A percentile compares a stretch with the other conserved stretches of the same genome.
These are phyloP conservation scores for Hypoxylon cercidicola DNA, from an alignment of 495 filamentous ascomycete genomes.

Conservation along the genomic window DNA sequence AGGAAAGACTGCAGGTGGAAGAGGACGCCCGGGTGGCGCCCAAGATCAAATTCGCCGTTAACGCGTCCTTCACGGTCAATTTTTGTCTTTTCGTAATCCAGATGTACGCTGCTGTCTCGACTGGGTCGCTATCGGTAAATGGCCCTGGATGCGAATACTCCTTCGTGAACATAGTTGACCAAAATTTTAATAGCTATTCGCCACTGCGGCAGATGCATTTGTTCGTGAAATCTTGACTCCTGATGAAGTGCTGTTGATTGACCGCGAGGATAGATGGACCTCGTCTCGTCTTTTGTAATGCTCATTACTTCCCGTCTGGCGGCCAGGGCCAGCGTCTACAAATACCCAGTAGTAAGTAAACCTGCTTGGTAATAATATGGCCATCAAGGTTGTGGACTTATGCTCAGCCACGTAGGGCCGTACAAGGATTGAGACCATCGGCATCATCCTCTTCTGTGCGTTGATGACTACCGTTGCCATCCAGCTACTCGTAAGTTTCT, in stretches of 20 bases:
- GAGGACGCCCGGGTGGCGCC: conserved; percentile 60
- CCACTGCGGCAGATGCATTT: conserved; percentile 67
- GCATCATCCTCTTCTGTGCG: conserved; percentile 68
- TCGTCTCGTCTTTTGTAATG: conserved; percentile 68
- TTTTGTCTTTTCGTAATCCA: conserved; percentile 67
- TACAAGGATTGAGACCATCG: conserved; percentile 65
- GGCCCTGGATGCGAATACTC: conserved; percentile 28
- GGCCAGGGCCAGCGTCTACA: conserved; percentile 63
- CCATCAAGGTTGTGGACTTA: conserved; percentile 25
- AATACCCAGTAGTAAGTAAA: conserved; percentile 62
- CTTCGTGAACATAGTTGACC: conserved; percentile 36
- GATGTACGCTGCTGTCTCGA: conserved; percentile 66
- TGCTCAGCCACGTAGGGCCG: conserved; percentile 52
- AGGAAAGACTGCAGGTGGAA: conserved; percentile 59
- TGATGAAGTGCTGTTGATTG: conserved; percentile 37
- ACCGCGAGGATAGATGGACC: conserved; percentile 59
- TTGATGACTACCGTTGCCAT: conserved; percentile 67
- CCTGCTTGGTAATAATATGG: not conserved
- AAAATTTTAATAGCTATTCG: conserved; percentile 56
- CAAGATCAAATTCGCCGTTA: conserved; percentile 67
- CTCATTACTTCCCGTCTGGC: conserved; percentile 63
- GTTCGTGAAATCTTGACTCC: conserved; percentile 46
- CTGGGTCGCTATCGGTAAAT: conserved; percentile 61
- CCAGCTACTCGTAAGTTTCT: conserved; percentile 59
- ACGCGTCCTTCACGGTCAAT: conserved; percentile 64